A percentile compares a stretch with the other conserved stretches of the same genome.
Conservation (phyloP, 345 rosid genomes). For the Eucalyptus coolabah region DNA sequence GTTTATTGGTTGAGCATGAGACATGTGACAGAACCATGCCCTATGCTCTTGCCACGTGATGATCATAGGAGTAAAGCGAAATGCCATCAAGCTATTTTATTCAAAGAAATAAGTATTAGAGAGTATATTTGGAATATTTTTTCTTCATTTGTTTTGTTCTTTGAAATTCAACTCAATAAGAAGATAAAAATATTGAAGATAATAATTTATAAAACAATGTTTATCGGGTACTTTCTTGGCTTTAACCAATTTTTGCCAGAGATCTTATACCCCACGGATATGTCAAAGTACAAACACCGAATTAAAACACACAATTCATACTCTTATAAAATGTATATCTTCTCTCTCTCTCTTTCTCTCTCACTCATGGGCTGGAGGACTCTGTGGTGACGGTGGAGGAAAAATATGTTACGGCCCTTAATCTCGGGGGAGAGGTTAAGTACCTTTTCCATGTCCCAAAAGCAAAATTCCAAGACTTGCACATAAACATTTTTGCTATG, state of each 20-base stretch:
- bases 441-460: conserved; percentile 2
- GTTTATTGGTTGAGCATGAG: not conserved
- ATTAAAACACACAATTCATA: no score
- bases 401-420: no score
- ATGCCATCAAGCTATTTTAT: not conserved
- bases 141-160: not conserved
- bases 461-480: not conserved
- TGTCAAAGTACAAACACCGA: not conserved
- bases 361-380: no score
- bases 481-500: not conserved
- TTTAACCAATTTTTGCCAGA: no score
- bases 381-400: no score
- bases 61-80: not conserved
- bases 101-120: not conserved
- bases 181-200: not conserved
- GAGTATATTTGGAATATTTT: not conserved
- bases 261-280: no score
- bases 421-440: conserved; percentile 11
- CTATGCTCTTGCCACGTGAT: not conserved
- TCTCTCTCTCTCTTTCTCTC: no score
- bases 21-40: not conserved
- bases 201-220: not conserved
- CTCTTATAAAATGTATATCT: no score
- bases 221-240: not conserved
- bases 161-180: not conserved